These are phyloP conservation scores for Whalleya microplaca DNA, from an alignment of 2,329 filamentous ascomycete genomes.

Conservation along the genomic window DNA sequence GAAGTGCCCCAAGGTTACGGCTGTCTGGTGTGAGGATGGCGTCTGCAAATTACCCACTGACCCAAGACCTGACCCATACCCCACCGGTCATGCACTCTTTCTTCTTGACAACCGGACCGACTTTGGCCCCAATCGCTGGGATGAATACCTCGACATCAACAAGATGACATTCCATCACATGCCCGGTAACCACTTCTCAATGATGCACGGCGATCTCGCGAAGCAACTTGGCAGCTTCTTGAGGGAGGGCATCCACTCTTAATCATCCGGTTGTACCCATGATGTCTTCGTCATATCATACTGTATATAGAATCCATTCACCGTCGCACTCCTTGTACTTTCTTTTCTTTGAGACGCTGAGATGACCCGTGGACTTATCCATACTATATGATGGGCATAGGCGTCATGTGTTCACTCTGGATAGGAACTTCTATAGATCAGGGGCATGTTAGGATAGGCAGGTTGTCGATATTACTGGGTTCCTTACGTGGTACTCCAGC, in stretches of 20 bases:
- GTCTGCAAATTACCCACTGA: conserved; percentile 70
- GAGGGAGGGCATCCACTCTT: conserved; percentile 37
- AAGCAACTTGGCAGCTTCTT: conserved; percentile 38
- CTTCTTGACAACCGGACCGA: conserved; percentile 74
- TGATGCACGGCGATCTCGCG: conserved; percentile 66
- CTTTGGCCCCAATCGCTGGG: conserved; percentile 72
- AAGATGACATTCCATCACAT: conserved; percentile 69
- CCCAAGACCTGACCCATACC: conserved; percentile 65
- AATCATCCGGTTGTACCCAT: conserved; percentile 3
- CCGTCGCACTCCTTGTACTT: not conserved
- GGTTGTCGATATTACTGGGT: not conserved
- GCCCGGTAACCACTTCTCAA: conserved; percentile 75
- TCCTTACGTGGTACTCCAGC: not conserved
- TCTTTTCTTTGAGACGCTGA: not conserved
- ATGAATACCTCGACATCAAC: conserved; percentile 62
- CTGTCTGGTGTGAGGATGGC: conserved; percentile 75
- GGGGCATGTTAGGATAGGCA: not conserved
- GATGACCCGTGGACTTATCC: not conserved
- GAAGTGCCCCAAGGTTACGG: conserved; percentile 62
- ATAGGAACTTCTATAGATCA: not conserved
- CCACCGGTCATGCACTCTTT: conserved; percentile 66
- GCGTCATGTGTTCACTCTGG: not conserved
- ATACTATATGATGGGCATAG: not conserved
- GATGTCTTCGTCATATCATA: conserved; percentile 1
- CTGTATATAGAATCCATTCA: conserved; percentile 16